Evolutionary conservation across 257 asterid species (phyloP).

Genomic region (Linaria vulgaris): DNA sequence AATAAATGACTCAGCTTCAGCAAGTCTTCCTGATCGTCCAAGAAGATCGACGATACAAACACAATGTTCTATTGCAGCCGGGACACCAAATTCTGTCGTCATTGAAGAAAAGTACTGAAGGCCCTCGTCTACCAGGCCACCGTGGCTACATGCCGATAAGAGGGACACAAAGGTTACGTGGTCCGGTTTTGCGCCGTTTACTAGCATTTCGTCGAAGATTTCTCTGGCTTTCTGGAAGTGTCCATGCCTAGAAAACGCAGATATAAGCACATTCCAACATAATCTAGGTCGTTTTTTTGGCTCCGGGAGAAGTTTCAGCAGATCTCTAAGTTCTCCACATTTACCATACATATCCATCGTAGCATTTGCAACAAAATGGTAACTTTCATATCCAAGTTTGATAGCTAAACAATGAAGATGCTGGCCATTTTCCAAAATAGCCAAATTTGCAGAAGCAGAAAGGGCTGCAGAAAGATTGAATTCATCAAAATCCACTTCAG

Average conservation of each 20-base stretch:
- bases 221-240: slow-evolving; percentile 51
- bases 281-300: slow-evolving; percentile 50
- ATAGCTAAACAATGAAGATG: slow-evolving; percentile 66
- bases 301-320: slow-evolving; percentile 59
- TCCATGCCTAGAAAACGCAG: slow-evolving; percentile 79
- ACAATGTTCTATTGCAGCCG: slow-evolving; percentile 72
- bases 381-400: slow-evolving; percentile 56
- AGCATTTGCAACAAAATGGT: slow-evolving; percentile 60
- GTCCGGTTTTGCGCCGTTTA: slow-evolving; percentile 54
- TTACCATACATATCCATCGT: slow-evolving; percentile 90
- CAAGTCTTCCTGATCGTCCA: slow-evolving; percentile 73
- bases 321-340: slow-evolving; percentile 68
- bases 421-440: slow-evolving; percentile 70
- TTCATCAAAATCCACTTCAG: slow-evolving; percentile 63
- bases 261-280: slow-evolving; percentile 75
- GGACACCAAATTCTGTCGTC: slow-evolving; percentile 59
- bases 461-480: slow-evolving; percentile 80
- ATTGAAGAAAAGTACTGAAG: slow-evolving; percentile 59
- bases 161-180: slow-evolving; percentile 90
- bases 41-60: slow-evolving; percentile 85
- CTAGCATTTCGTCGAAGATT: slow-evolving; percentile 64
- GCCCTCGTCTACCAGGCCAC: slow-evolving; percentile 83
- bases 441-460: slow-evolving; percentile 69
- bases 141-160: slow-evolving; percentile 88
- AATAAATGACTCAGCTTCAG: slow-evolving; percentile 72